Percentiles rank a stretch among this genome's conserved stretches.
Conservation (phyloP, 148 eudicot genomes). For the Talinum fruticosum region DNA sequence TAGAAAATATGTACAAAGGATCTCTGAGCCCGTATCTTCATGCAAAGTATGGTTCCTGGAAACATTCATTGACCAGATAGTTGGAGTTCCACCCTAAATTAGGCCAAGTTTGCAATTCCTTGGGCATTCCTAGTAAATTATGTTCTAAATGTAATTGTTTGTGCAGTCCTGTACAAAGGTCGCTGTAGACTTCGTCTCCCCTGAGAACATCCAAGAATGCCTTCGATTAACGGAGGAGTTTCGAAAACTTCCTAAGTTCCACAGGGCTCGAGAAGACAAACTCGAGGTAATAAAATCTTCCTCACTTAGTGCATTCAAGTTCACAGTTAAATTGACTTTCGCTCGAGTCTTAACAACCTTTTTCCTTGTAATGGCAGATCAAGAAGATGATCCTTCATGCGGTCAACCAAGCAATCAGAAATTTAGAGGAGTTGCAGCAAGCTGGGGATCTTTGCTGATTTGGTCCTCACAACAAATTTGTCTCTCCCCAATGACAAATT, state of each 20-base stretch:
- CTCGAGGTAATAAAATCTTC: conserved; percentile 53
- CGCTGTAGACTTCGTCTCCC: conserved; percentile 89
- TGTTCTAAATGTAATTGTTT: conserved; percentile 4
- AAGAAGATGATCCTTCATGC: conserved; percentile 93
- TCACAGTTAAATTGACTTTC: background rate
- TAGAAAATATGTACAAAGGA: background rate
- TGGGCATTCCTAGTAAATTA: background rate
- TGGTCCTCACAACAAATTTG: background rate
- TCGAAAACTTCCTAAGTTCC: conserved; percentile 64
- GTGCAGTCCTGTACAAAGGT: conserved; percentile 88
- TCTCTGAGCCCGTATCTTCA: no score
- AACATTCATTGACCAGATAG: no score
- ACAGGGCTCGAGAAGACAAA: conserved; percentile 83
- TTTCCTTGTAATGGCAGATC: conserved; percentile 40
- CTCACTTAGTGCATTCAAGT: background rate
- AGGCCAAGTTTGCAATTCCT: background rate
- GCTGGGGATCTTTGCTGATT: background rate
- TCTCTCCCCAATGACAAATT: background rate
- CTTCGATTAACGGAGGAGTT: conserved; percentile 73
- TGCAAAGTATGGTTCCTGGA: no score
- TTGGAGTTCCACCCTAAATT: no score
- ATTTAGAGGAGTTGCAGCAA: conserved; percentile 39
- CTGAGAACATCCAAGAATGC: conserved; percentile 78
- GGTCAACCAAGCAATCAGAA: conserved; percentile 47
- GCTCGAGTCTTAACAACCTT: background rate